Evolutionary conservation across 495 filamentous ascomycete species (phyloP).

Genomic region (Aspergillus incahuasiensis): DNA sequence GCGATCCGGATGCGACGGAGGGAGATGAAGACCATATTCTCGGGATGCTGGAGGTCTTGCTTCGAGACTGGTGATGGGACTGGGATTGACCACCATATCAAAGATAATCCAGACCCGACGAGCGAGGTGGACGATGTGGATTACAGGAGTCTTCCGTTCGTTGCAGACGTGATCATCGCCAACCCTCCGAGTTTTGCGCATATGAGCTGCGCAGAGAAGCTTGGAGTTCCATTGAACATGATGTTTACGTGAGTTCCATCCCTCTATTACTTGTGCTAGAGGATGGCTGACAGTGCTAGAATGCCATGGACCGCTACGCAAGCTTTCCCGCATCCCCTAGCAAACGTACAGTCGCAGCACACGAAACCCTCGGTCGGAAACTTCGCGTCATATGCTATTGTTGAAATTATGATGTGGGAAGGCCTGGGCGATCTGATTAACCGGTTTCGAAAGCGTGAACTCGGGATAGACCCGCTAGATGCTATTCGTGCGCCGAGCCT

Average conservation of each 20-base stretch:
- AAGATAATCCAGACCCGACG: slow-evolving; percentile 43
- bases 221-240: slow-evolving; percentile 72
- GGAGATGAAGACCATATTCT: slow-evolving; percentile 64
- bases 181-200: slow-evolving; percentile 82
- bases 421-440: slow-evolving; percentile 75
- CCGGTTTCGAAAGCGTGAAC: slow-evolving; percentile 58
- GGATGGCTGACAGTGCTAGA: slow-evolving; percentile 19
- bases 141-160: slow-evolving; percentile 53
- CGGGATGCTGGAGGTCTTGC: slow-evolving; percentile 78
- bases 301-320: slow-evolving; percentile 59
- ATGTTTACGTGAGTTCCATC: slow-evolving; percentile 77
- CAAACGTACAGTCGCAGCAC: slow-evolving; percentile 51
- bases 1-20: slow-evolving; percentile 62
- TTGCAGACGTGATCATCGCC: slow-evolving; percentile 78
- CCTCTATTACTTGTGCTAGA: neutral
- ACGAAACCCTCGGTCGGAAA: slow-evolving; percentile 57
- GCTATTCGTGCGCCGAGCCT: slow-evolving; percentile 63
- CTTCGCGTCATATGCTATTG: slow-evolving; percentile 66
- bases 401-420: slow-evolving; percentile 80
- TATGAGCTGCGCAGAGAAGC: slow-evolving; percentile 73
- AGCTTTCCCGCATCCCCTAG: slow-evolving; percentile 50
- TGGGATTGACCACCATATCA: slow-evolving; percentile 31
- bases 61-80: slow-evolving; percentile 59
- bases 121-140: slow-evolving; percentile 23
- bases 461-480: slow-evolving; percentile 63